These are phyloP conservation scores for Luzula sylvatica DNA, from an alignment of 176 grass and related monocot species.

Conservation along the genomic window DNA sequence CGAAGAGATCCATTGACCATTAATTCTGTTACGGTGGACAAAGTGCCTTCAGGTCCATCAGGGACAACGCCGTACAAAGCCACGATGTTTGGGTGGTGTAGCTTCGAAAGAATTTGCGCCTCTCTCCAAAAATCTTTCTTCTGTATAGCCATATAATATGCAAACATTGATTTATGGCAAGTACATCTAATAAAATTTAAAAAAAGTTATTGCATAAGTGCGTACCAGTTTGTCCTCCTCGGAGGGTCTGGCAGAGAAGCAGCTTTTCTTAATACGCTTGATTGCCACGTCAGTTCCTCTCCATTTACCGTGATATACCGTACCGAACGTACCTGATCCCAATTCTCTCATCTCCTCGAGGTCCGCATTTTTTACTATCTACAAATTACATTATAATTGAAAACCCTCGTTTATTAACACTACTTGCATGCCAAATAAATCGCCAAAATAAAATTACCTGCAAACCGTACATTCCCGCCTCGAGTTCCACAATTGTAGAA, in stretches of 20 bases:
- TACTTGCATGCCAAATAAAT: too few relatives aligned
- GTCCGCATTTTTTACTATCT: conserved; percentile 96
- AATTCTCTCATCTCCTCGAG: conserved; percentile 95
- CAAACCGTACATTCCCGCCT: conserved; percentile 84
- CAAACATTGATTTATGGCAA: too few relatives aligned
- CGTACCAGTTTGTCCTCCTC: conserved; percentile 82
- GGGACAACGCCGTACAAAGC: conserved; percentile 96
- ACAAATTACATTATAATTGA: conserved; percentile 2
- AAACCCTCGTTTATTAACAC: too few relatives aligned
- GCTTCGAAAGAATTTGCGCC: conserved; percentile 82
- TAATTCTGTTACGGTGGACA: conserved; percentile 84
- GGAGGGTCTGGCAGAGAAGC: conserved; percentile 69
- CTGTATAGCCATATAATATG: conserved; percentile 25
- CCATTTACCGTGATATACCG: conserved; percentile 97
- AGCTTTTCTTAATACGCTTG: conserved; percentile 98
- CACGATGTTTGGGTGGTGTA: conserved; percentile 96
- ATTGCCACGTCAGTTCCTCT: conserved; percentile 92
- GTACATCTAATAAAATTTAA: not conserved
- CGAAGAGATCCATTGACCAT: conserved; percentile 97
- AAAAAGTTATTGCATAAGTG: not conserved
- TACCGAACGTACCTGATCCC: conserved; percentile 94
- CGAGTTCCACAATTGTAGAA: conserved; percentile 70
- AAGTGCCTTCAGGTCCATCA: conserved; percentile 86
- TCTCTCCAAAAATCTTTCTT: conserved; percentile 97
- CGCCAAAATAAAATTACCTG: conserved; percentile 45